Percentiles rank a stretch among this genome's conserved stretches.
These are phyloP conservation scores for Candida pseudoviswanathii DNA, from an alignment of 1,139 yeast genomes.

Conservation along the genomic window DNA sequence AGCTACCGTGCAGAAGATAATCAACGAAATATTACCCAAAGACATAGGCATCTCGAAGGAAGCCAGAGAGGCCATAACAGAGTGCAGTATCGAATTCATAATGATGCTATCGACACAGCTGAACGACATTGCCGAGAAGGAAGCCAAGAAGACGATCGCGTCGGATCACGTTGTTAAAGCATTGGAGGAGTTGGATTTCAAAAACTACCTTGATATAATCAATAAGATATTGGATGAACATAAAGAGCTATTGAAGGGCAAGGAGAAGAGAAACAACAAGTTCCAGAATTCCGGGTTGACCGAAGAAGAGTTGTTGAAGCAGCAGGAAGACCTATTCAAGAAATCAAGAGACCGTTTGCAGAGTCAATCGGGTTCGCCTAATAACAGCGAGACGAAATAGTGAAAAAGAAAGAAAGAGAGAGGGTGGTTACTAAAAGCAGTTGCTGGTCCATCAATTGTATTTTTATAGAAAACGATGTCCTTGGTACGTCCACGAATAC, in stretches of 20 bases:
- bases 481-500: background rate
- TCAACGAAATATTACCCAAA: conserved; percentile 83
- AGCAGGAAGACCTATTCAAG: conserved; percentile 91
- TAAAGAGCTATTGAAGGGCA: conserved; percentile 82
- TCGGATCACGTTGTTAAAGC: conserved; percentile 96
- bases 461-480: background rate
- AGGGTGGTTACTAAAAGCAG: too few relatives aligned
- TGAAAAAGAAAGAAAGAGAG: too few relatives aligned
- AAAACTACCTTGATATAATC: conserved; percentile 79
- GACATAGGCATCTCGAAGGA: conserved; percentile 90
- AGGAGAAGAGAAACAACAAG: conserved; percentile 90
- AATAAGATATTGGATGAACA: conserved; percentile 83
- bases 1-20: conserved; percentile 95
- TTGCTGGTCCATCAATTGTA: background rate
- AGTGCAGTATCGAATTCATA: conserved; percentile 93
- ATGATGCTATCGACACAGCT: conserved; percentile 94
- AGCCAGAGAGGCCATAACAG: conserved; percentile 93
- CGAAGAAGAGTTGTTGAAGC: conserved; percentile 87
- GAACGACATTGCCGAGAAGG: conserved; percentile 95
- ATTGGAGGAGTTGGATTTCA: conserved; percentile 82
- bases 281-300: conserved; percentile 89
- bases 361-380: conserved; percentile 20
- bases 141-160: conserved; percentile 93
- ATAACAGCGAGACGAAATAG: conserved; percentile 3
- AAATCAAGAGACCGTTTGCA: conserved; percentile 81